Percentiles rank a stretch among this genome's conserved stretches.
Evolutionary conservation across 2,329 filamentous ascomycete species (phyloP).

Genomic region (Alternaria brassicicola): DNA sequence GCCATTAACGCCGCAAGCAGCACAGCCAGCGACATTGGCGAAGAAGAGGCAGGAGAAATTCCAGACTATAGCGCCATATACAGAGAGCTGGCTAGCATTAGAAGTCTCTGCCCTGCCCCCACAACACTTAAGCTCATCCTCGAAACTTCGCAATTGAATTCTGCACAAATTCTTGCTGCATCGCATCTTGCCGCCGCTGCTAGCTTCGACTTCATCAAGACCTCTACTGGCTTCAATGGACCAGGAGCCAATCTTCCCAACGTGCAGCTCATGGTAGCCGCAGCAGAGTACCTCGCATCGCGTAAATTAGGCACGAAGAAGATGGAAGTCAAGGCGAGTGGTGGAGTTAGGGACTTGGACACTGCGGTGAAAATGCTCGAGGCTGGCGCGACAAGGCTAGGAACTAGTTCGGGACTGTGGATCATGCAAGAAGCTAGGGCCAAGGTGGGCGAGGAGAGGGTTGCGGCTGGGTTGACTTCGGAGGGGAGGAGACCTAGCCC

Average conservation of each 20-base stretch:
- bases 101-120: constrained; percentile 54
- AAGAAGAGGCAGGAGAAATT: constrained; percentile 28
- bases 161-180: constrained; percentile 60
- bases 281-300: constrained; percentile 53
- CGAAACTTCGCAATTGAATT: constrained; percentile 61
- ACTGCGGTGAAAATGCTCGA: constrained; percentile 62
- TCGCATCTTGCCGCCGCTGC: constrained; percentile 59
- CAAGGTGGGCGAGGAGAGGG: constrained; percentile 34
- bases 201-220: constrained; percentile 65
- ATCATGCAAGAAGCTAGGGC: constrained; percentile 58
- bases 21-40: constrained; percentile 8
- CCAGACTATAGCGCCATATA: constrained; percentile 58
- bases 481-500: constrained; percentile 30
- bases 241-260: constrained; percentile 59
- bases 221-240: constrained; percentile 64
- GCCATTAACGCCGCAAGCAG: constrained; percentile 27
- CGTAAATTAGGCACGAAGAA: constrained; percentile 33
- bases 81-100: constrained; percentile 59
- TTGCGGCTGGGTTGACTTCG: constrained; percentile 20
- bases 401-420: constrained; percentile 61
- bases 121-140: constrained; percentile 62
- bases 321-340: constrained; percentile 65
- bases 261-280: constrained; percentile 61
- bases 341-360: constrained; percentile 59
- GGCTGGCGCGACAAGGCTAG: constrained; percentile 62